These are phyloP conservation scores for Bondarzewia mesenterica DNA, from an alignment of 1,284 basidiomycete genomes.

Conservation along the genomic window DNA sequence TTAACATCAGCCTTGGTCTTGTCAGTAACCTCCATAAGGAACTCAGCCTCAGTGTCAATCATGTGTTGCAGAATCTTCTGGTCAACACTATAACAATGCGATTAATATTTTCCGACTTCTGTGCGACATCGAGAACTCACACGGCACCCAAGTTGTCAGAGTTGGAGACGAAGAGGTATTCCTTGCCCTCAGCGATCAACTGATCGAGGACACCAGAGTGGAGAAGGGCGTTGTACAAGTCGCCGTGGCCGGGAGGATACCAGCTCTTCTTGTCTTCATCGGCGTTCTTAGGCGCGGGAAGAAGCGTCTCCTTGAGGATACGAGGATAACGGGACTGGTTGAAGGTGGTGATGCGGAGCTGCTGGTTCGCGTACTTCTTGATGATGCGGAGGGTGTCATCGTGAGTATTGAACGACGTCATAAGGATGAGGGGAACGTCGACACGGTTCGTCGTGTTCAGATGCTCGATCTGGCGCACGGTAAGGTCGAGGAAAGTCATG, in stretches of 20 bases:
- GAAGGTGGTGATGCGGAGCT: conserved; percentile 86
- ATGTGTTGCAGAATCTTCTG: conserved; percentile 83
- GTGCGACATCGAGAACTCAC: conserved; percentile 38
- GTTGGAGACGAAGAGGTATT: conserved; percentile 97
- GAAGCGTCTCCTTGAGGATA: conserved; percentile 85
- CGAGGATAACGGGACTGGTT: conserved; percentile 96
- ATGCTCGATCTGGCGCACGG: conserved; percentile 91
- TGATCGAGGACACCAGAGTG: conserved; percentile 93
- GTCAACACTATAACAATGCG: conserved; percentile 45
- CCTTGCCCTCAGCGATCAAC: conserved; percentile 87
- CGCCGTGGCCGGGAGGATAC: conserved; percentile 97
- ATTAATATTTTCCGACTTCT: conserved; percentile 18
- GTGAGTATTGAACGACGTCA: conserved; percentile 99
- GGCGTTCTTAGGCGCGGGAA: conserved; percentile 78
- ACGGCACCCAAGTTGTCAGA: conserved; percentile 96
- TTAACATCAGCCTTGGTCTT: conserved; percentile 99
- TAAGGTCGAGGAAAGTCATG: conserved; percentile 97
- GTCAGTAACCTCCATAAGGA: conserved; percentile 99
- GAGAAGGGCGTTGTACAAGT: conserved; percentile 82
- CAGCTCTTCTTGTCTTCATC: conserved; percentile 88
- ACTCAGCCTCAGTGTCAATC: conserved; percentile 83
- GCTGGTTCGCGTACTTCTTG: conserved; percentile 97
- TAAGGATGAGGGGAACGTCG: conserved; percentile 93
- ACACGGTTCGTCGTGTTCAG: conserved; percentile 60
- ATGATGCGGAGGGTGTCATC: conserved; percentile 92